phyloP scores from a whole-genome alignment of 768 basidiomycete genomes.

The Epithele typhae region DNA sequence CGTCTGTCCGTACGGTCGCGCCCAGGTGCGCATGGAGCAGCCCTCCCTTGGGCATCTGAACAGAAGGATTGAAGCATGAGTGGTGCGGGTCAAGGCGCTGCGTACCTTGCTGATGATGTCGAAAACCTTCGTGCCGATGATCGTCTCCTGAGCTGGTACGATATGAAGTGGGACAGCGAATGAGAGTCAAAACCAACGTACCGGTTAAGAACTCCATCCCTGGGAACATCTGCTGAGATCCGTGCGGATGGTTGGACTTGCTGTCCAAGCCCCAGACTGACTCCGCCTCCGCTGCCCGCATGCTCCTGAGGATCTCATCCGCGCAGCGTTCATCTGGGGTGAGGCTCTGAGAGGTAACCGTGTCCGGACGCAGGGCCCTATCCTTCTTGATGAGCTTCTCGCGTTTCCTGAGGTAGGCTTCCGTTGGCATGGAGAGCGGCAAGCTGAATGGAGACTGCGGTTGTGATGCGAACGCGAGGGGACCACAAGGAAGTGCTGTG shows the following conservation, averaged over 20 bases:
- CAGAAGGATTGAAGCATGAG: no score
- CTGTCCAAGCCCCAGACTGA: slow-evolving; percentile 58
- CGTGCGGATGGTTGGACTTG: slow-evolving; percentile 17
- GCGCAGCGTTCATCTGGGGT: slow-evolving; percentile 41
- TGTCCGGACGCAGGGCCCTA: slow-evolving; percentile 24
- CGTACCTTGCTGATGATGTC: slow-evolving; percentile 54
- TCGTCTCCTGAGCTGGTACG: slow-evolving; percentile 28
- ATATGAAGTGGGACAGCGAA: no score
- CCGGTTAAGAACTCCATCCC: slow-evolving; percentile 80
- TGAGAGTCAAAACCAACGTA: slow-evolving; percentile 27
- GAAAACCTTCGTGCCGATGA: slow-evolving; percentile 59
- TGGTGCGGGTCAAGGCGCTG: no score
- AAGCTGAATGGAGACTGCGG: no score
- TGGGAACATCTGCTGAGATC: slow-evolving; percentile 60
- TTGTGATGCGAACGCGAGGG: no score
- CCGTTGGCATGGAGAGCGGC: no score
- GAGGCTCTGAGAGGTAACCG: slow-evolving; percentile 2
- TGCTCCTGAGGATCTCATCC: slow-evolving; percentile 49
- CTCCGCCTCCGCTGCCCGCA: slow-evolving; percentile 50
- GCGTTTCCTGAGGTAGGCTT: slow-evolving; percentile 20
- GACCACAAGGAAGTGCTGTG: no score
- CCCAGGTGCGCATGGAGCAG: slow-evolving; percentile 75
- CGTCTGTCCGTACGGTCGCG: slow-evolving; percentile 55
- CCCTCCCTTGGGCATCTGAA: slow-evolving; percentile 77
- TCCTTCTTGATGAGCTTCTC: slow-evolving; percentile 25